Evolutionary conservation across 306 rosid species (phyloP).

Genomic region (Carpinus fangiana): DNA sequence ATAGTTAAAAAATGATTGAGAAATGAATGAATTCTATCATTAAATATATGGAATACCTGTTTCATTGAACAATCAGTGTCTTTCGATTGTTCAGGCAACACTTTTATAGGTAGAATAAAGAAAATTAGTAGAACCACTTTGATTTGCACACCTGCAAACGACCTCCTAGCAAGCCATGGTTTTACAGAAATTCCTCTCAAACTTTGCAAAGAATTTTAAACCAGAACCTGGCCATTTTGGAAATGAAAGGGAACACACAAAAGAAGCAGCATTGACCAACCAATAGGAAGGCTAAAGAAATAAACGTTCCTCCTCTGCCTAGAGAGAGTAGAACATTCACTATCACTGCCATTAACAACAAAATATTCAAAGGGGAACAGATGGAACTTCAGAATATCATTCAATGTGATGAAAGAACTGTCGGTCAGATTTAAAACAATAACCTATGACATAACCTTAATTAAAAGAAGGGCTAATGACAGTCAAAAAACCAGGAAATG

Average conservation of each 20-base stretch:
- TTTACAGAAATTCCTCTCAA: not conserved
- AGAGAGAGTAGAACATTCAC: not conserved
- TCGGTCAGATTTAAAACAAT: not conserved
- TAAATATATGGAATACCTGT: not conserved
- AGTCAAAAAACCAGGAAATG: conserved; percentile 12
- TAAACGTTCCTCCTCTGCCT: not conserved
- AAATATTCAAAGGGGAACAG: not conserved
- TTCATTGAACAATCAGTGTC: not conserved
- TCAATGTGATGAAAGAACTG: not conserved
- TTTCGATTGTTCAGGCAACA: not conserved
- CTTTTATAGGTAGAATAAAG: not conserved
- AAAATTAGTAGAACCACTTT: not conserved
- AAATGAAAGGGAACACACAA: not conserved
- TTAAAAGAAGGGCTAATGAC: not conserved
- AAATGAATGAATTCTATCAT: no score
- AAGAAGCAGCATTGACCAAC: not conserved
- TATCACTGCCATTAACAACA: not conserved
- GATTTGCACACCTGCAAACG: not conserved
- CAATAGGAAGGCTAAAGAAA: not conserved
- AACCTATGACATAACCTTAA: not conserved
- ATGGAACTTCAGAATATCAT: conserved; percentile 17
- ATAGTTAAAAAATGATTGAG: no score
- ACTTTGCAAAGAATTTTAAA: not conserved
- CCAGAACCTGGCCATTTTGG: not conserved
- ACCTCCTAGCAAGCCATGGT: not conserved